A percentile compares a stretch with the other conserved stretches of the same genome.
These are phyloP conservation scores for Nissolia schottii DNA, from an alignment of 306 rosid genomes.

Conservation along the genomic window DNA sequence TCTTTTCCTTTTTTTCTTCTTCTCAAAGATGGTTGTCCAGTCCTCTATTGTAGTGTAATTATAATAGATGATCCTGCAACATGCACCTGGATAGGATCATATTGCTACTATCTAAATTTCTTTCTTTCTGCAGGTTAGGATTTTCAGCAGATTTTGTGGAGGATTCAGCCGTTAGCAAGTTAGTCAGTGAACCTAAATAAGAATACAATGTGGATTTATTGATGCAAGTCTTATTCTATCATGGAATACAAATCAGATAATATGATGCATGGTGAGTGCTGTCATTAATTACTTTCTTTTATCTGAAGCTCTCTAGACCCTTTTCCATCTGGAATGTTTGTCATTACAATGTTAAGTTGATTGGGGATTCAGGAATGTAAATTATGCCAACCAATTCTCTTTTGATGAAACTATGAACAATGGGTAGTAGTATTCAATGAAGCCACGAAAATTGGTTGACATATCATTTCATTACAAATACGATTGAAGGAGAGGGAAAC, in stretches of 20 bases:
- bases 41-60: background rate
- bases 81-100: background rate
- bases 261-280: constrained; percentile 40
- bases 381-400: background rate
- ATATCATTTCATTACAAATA: background rate
- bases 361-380: background rate
- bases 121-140: constrained; percentile 17
- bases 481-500: background rate
- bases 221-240: constrained; percentile 19
- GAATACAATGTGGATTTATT: background rate
- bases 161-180: background rate
- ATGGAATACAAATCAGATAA: constrained; percentile 42
- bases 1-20: background rate
- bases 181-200: background rate
- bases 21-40: background rate
- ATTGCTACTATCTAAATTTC: background rate
- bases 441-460: constrained; percentile 6
- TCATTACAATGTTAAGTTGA: background rate
- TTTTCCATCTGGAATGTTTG: background rate
- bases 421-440: background rate
- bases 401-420: background rate
- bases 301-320: background rate
- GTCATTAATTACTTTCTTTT: background rate
- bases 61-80: background rate
- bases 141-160: constrained; percentile 11